Evolutionary conservation across 2,329 filamentous ascomycete genomes (phyloP), one percentile per base, ranked within the genome.

Genomic region (Mollisiaceae sp.): DNA sequence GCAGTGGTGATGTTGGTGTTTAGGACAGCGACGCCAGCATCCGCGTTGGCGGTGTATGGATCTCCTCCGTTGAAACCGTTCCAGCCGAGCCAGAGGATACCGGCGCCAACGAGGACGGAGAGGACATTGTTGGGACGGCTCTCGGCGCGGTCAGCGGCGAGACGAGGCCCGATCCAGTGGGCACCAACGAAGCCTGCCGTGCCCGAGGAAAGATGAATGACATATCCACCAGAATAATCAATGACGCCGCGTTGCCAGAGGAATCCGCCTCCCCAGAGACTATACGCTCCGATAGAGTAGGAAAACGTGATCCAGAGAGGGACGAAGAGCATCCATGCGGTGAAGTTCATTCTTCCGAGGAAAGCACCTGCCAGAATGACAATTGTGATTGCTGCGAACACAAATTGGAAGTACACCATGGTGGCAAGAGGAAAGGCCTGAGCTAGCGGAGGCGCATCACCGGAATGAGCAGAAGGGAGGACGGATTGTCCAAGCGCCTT

Each of bases 401-500:
- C 82, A 68, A 83, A 84, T 68, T 84, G 82, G 75, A 84, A 84
- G 72, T 84, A 84, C 0, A 83, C 75, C 82, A 84, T 84, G 2
- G 82, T 83, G 5, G 78, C 76, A 62, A 81, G 74, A 0, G 81
- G 80, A 67, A 81, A 83, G 66, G 78, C 77, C 60, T 80, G 78
- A 3, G 27, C 27, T 32, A 32, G 8, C 68, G 71, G 22, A 81
- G 59, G n/a, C 69, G 12, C 38, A 9, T 9, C 38, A 9, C 12
- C 38, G 12, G 4, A 2, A 41, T 4, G 75, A 8, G 82, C 79
- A 22, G 79, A 77, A 2, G 81, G 81, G 1, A 83, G 73, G 24
- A 67, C 64, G 0, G 80, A 79, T 71, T 82, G 82, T 15, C 65
- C 68, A 38, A 84, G 77, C 71, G 82, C 76, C 65, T 77, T 76